Conservation (phyloP, 768 basidiomycete species). For the Leccinum fibrillosum region DNA sequence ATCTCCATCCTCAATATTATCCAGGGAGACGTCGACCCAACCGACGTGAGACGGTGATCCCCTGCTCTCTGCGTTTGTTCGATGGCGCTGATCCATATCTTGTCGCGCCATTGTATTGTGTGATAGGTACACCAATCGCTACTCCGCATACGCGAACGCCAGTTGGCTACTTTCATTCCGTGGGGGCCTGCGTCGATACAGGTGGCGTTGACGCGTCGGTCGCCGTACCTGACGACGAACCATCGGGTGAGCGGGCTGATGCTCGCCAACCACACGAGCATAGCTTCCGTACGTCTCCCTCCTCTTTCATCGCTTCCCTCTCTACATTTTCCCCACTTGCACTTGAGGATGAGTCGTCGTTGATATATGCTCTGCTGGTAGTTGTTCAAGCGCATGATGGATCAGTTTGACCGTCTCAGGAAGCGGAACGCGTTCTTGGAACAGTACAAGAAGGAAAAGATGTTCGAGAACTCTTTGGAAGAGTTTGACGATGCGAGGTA, state of each 20-base stretch:
- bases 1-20: constrained; percentile 98
- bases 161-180: constrained; percentile 96
- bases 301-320: not conserved
- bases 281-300: constrained; percentile 71
- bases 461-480: constrained; percentile 90
- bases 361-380: constrained; percentile 27
- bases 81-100: not conserved
- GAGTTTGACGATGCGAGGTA: constrained; percentile 98
- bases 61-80: not conserved
- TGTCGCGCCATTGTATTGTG: not conserved
- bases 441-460: constrained; percentile 95
- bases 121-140: constrained; percentile 92
- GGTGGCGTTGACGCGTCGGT: constrained; percentile 89
- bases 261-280: constrained; percentile 99
- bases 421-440: constrained; percentile 94
- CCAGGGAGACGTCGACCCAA: constrained; percentile 97
- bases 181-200: constrained; percentile 99
- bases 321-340: not conserved
- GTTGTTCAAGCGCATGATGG: constrained; percentile 94
- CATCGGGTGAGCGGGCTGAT: constrained; percentile 97
- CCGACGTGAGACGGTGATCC: constrained; percentile 58
- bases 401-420: constrained; percentile 87
- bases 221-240: constrained; percentile 82
- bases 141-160: constrained; percentile 92
- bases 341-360: not conserved